These are phyloP conservation scores for Solanum tacnaense DNA, from an alignment of 257 asterid genomes.

Conservation along the genomic window DNA sequence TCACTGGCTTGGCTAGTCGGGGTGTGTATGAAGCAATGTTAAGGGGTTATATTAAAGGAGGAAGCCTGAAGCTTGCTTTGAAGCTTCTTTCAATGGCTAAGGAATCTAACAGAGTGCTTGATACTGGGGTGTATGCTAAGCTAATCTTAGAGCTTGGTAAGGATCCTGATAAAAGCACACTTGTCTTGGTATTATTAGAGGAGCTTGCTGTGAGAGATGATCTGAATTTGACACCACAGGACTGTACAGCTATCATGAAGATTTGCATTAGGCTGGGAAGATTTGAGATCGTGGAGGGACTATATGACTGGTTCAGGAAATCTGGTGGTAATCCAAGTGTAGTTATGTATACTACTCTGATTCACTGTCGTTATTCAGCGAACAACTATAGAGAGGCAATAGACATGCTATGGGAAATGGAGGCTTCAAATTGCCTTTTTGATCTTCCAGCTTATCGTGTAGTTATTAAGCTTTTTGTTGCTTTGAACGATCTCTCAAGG, in stretches of 20 bases:
- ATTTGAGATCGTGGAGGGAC: conserved; percentile 57
- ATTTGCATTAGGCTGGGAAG: conserved; percentile 44
- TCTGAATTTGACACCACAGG: conserved; percentile 44
- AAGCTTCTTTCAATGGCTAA: conserved; percentile 52
- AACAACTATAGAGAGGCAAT: conserved; percentile 55
- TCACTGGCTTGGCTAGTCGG: conserved; percentile 44
- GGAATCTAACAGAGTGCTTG: conserved; percentile 36
- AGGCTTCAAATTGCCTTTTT: conserved; percentile 45
- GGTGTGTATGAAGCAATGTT: conserved; percentile 64
- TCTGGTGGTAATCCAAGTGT: conserved; percentile 42
- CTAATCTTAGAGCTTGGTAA: conserved; percentile 55
- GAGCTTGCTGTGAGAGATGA: conserved; percentile 79
- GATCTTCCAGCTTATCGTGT: conserved; percentile 85
- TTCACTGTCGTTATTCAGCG: conserved; percentile 52
- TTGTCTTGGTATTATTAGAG: conserved; percentile 40
- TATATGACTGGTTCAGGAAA: conserved; percentile 58
- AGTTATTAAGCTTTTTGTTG: conserved; percentile 66
- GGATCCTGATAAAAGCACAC: conserved; percentile 39
- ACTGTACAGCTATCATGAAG: conserved; percentile 73
- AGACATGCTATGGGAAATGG: conserved; percentile 83
- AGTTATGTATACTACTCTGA: conserved; percentile 71
- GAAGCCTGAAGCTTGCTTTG: conserved; percentile 49
- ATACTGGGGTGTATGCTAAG: conserved; percentile 53
- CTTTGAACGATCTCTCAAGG: conserved; percentile 51
- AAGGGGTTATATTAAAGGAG: conserved; percentile 62